These are phyloP conservation scores for Helianthus tuberosus DNA, from an alignment of 129 eudicot species.

Conservation along the genomic window DNA sequence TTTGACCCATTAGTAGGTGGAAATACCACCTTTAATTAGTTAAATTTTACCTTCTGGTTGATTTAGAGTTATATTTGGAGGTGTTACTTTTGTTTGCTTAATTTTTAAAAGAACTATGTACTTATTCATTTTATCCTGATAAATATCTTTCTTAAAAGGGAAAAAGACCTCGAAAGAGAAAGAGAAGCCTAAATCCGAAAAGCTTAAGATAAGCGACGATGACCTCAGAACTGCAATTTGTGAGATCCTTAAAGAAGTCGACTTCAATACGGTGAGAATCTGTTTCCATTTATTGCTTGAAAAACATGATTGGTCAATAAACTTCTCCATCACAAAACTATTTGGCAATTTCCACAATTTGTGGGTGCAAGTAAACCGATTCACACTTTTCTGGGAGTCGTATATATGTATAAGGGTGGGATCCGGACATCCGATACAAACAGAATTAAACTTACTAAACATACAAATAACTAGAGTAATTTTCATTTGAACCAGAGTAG, in stretches of 20 bases:
- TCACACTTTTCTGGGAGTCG: not conserved
- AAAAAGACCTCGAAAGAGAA: slow-evolving; percentile 64
- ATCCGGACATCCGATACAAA: too few species aligned
- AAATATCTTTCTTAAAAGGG: slow-evolving; percentile 41
- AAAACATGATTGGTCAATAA: not conserved
- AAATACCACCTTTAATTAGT: not conserved
- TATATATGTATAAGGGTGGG: too few species aligned
- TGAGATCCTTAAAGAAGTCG: slow-evolving; percentile 88
- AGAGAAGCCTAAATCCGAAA: slow-evolving; percentile 65
- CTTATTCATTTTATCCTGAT: slow-evolving; percentile 1
- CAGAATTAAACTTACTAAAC: too few species aligned
- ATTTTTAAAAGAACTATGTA: not conserved
- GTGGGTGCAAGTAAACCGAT: not conserved
- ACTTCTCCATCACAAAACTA: not conserved
- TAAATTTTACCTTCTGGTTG: not conserved
- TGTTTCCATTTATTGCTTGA: not conserved
- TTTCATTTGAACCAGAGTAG: too few species aligned
- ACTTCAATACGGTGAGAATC: slow-evolving; percentile 88
- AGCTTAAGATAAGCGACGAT: slow-evolving; percentile 61
- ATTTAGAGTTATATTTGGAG: not conserved
- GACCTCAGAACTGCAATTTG: slow-evolving; percentile 73
- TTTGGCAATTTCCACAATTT: not conserved
- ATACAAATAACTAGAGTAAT: too few species aligned
- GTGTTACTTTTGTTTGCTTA: slow-evolving; percentile 16
- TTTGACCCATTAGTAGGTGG: not conserved